phyloP scores from a whole-genome alignment of 257 asterid species.

The Rauvolfia tetraphylla region DNA sequence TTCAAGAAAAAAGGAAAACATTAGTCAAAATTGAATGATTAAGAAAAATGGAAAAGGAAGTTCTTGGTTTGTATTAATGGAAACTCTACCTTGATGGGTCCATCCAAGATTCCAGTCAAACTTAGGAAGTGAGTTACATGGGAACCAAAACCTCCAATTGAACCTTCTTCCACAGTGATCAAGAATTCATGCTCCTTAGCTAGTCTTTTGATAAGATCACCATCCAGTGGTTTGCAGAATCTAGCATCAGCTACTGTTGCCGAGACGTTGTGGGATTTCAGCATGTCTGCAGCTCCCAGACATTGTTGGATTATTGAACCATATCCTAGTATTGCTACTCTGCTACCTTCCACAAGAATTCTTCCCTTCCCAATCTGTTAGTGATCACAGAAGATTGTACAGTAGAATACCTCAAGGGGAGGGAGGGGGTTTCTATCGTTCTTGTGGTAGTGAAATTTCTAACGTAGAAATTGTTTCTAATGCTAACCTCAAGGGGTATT shows the following conservation, averaged over 20 bases:
- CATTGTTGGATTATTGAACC: constrained; percentile 68
- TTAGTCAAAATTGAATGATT: background rate
- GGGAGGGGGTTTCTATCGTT: background rate
- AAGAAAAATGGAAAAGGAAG: background rate
- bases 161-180: constrained; percentile 76
- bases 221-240: constrained; percentile 78
- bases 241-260: constrained; percentile 70
- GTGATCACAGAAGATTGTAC: background rate
- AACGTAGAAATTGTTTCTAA: background rate
- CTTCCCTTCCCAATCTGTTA: constrained; percentile 71
- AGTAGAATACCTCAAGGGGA: no score
- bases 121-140: constrained; percentile 63
- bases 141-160: constrained; percentile 82
- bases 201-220: constrained; percentile 46
- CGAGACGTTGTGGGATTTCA: constrained; percentile 33
- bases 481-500: constrained; percentile 58
- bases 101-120: constrained; percentile 62
- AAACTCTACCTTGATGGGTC: constrained; percentile 58
- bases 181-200: constrained; percentile 65
- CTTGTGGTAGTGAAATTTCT: background rate
- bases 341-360: constrained; percentile 51
- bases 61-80: background rate
- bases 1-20: background rate
- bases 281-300: constrained; percentile 52
- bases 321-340: constrained; percentile 67